These are phyloP conservation scores for Lactifluus echinatus DNA, from an alignment of 768 basidiomycete genomes.

Conservation along the genomic window DNA sequence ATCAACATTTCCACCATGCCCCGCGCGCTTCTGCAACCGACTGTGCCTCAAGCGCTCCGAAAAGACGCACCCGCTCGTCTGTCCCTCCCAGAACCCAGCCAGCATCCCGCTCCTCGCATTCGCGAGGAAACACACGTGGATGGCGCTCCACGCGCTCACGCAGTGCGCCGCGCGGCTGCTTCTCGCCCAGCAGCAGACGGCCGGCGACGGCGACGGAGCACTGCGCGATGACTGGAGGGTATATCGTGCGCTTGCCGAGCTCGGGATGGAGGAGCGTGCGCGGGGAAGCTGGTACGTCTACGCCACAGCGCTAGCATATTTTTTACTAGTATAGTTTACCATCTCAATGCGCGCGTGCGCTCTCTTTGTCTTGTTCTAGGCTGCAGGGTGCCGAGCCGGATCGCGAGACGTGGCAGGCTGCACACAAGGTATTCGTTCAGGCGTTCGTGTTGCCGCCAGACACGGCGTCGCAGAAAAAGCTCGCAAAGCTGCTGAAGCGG, in stretches of 20 bases:
- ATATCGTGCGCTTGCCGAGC: constrained; percentile 54
- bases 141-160: constrained; percentile 66
- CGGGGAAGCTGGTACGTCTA: constrained; percentile 39
- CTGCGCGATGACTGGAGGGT: constrained; percentile 45
- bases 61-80: constrained; percentile 61
- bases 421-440: constrained; percentile 45
- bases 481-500: constrained; percentile 47
- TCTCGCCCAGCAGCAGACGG: constrained; percentile 41
- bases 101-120: constrained; percentile 50
- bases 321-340: too few relatives aligned
- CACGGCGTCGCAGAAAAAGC: constrained; percentile 45
- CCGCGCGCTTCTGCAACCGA: constrained; percentile 70
- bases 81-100: constrained; percentile 66
- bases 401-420: constrained; percentile 57
- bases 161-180: constrained; percentile 59
- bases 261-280: constrained; percentile 62
- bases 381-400: constrained; percentile 45
- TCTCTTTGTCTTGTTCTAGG: constrained; percentile 19
- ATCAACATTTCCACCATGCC: constrained; percentile 41
- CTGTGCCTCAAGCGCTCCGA: constrained; percentile 63
- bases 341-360: too few relatives aligned
- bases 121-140: constrained; percentile 55
- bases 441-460: constrained; percentile 55
- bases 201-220: constrained; percentile 27
- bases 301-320: too few relatives aligned